Percentiles rank a stretch among this genome's conserved stretches.
Evolutionary conservation across 768 basidiomycete genomes (phyloP).

Genomic region (Boletus tomentosulus): DNA sequence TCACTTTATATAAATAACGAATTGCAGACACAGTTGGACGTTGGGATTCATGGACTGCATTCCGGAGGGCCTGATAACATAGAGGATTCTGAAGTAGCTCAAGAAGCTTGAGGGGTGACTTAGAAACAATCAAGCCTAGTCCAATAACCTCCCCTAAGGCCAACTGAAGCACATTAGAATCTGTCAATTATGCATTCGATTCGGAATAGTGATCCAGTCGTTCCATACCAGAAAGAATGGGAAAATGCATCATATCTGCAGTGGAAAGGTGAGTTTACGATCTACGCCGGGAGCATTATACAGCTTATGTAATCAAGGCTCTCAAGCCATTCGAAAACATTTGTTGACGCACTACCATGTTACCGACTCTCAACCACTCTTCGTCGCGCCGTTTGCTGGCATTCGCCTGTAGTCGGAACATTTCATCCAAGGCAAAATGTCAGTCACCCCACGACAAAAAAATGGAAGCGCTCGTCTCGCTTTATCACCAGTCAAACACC

Average conservation of each 20-base stretch:
- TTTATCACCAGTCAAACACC: conserved; percentile 71
- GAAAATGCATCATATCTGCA: background rate
- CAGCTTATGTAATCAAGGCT: conserved; percentile 16
- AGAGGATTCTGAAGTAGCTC: too few relatives aligned
- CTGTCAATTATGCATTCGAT: too few relatives aligned
- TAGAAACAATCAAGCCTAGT: too few relatives aligned
- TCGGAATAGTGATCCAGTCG: too few relatives aligned
- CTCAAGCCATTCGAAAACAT: background rate
- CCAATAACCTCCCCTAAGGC: too few relatives aligned
- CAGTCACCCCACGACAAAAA: conserved; percentile 27
- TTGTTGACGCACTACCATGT: conserved; percentile 12
- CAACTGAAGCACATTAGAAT: too few relatives aligned
- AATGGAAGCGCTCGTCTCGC: conserved; percentile 68
- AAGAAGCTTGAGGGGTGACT: too few relatives aligned
- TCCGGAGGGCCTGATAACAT: too few relatives aligned
- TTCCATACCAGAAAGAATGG: too few relatives aligned
- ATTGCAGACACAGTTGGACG: too few relatives aligned
- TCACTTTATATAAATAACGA: background rate
- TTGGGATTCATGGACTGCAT: too few relatives aligned
- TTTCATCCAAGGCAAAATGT: conserved; percentile 19
- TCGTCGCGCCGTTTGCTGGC: conserved; percentile 7
- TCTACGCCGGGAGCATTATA: background rate
- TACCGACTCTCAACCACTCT: conserved; percentile 2
- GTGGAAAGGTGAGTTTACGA: too few relatives aligned
- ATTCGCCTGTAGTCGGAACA: conserved; percentile 9